Conservation (phyloP, 2,329 filamentous ascomycete species). For the Trichoderma sp. region DNA sequence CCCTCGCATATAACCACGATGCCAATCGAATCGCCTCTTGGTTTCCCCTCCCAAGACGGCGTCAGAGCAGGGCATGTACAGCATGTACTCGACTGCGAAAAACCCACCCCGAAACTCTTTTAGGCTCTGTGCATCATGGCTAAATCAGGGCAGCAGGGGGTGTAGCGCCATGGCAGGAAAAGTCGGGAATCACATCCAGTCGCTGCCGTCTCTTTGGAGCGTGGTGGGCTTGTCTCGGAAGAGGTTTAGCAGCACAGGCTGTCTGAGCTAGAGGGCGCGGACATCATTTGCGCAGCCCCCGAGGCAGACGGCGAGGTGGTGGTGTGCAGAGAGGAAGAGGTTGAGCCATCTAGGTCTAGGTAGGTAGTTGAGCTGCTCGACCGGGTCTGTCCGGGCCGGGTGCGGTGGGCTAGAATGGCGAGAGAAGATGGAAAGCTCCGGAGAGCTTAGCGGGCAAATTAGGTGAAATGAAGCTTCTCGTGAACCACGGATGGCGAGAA, state of each 20-base stretch:
- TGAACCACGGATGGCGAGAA: neutral
- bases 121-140: conserved; percentile 17
- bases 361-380: neutral
- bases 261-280: neutral
- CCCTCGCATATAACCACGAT: neutral
- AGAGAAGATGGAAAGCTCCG: neutral
- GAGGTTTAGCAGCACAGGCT: neutral
- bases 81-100: neutral
- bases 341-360: neutral
- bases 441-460: conserved; percentile 8
- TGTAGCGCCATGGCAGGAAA: conserved; percentile 11
- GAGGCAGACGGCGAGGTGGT: neutral
- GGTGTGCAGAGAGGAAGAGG: neutral
- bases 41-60: neutral
- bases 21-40: neutral
- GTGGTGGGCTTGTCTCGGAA: conserved; percentile 22
- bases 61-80: neutral
- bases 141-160: conserved; percentile 18
- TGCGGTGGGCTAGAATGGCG: neutral
- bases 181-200: conserved; percentile 11
- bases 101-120: neutral
- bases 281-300: neutral
- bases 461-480: neutral
- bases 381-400: neutral
- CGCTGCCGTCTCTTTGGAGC: conserved; percentile 17